Base-by-base conservation (phyloP, 352 stramenopile genomes). In the Aphanomyces euteiches region DNA sequence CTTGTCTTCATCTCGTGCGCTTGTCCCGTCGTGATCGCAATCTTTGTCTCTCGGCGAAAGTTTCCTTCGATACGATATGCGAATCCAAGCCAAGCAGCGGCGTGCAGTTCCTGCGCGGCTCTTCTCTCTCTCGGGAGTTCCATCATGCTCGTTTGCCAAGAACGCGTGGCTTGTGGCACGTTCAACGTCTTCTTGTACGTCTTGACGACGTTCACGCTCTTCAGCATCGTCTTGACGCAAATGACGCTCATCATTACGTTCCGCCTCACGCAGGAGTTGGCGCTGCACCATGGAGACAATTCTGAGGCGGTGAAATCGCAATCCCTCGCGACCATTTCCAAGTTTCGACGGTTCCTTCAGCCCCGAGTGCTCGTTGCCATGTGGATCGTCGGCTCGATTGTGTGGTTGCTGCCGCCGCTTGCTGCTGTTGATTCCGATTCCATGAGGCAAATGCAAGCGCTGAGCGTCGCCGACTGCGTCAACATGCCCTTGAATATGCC, bases 111-210 rank as follows among this genome's bases (percentile, higher is more conserved):
- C 8, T 38, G 28, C n/a, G 50, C 50, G 50, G 8, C 50, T n/a
- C n/a, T 58, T n/a, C 50, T 58, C n/a, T 58, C 50, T n/a, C 8
- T 58, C 50, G 50, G 50, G 8, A 34, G 50, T 21, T 58, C 50
- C n/a, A 38, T n/a, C 50, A 58, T 58, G 50, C 50, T 58, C 1
- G 8, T 58, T n/a, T 13, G 37, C 50, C 50, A 58, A 19, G n/a
- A 58, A n/a, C 1, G 7, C n/a, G 50, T 58, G n/a, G 50, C 50
- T 38, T 58, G 50, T 34, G 50, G 50, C 50, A 58, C 50, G 50
- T 58, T 58, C n/a, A 58, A 58, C 50, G 50, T 34, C n/a, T 58
- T 58, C 50, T 34, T 58, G n/a, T 58, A 21, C n/a, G 50, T 58
- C n/a, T 58, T 58, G 28, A 34, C 37, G 50, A 19, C 37, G 8